phyloP scores from a whole-genome alignment of 2,329 filamentous ascomycete genomes.

The Diaporthe ampelina region DNA sequence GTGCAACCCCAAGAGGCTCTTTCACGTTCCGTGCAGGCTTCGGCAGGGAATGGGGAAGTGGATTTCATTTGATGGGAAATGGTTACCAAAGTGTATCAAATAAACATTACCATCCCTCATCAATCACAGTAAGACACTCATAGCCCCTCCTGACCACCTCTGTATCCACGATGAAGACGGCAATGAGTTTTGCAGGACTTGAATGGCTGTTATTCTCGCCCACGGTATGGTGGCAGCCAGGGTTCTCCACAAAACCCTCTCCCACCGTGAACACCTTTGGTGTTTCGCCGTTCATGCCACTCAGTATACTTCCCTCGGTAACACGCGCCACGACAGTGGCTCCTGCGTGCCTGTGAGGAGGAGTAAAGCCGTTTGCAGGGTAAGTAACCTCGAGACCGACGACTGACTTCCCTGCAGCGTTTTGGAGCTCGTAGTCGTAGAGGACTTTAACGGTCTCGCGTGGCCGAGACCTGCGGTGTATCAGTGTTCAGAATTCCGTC shows the following conservation, averaged over 20 bases:
- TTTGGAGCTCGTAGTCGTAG: not conserved
- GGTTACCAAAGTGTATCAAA: no score
- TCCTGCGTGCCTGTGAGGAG: slow-evolving; percentile 2
- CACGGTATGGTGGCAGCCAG: not conserved
- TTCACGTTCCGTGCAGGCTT: not conserved
- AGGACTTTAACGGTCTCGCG: not conserved
- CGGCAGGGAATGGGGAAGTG: not conserved
- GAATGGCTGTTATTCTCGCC: not conserved
- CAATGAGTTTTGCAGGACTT: not conserved
- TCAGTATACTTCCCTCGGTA: not conserved
- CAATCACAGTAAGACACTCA: not conserved
- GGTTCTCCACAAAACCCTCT: not conserved
- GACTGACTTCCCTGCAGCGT: not conserved
- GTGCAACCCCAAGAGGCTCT: not conserved
- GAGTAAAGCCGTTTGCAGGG: not conserved
- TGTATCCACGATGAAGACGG: slow-evolving; percentile 7
- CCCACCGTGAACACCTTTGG: not conserved
- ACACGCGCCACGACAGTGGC: slow-evolving; percentile 11
- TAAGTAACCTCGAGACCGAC: not conserved
- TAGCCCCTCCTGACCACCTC: not conserved
- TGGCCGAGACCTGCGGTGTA: not conserved
- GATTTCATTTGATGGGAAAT: no score
- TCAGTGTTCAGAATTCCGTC: not conserved
- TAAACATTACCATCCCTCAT: not conserved
- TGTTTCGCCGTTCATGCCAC: slow-evolving; percentile 18